Evolutionary conservation across 1,284 basidiomycete species (phyloP), one percentile per base, ranked within the genome.

Genomic region (Sporisorium iseilematis-ciliati): DNA sequence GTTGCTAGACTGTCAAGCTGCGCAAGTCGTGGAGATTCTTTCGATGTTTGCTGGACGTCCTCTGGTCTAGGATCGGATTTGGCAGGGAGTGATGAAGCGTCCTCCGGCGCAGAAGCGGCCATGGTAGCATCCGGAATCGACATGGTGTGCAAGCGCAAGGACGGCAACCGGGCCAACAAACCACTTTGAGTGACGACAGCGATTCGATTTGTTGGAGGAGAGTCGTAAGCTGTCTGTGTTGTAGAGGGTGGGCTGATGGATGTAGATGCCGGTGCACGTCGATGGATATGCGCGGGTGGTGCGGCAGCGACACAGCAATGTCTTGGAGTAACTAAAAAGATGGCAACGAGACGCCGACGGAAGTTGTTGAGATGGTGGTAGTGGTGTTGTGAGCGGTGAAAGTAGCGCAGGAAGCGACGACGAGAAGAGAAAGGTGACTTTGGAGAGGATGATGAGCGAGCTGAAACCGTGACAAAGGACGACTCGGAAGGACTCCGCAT

Each of bases 401-500:
- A 11, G 10, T 43, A 35, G 29, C 29, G 57, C 26, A 25, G 35
- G 12, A 14, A 26, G 40, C 31, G 51, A 49, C 26, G 45, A 40
- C 20, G 46, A n/a, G n/a, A 18, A 12, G 18, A 42, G 10, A 14
- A 49, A 20, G 18, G 40, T 21, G 60, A 16, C 38, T 23, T 42
- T n/a, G 14, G 40, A 26, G 23, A 41, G 23, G 45, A 31, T 57
- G 54, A 64, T 43, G 48, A 62, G 52, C 41, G 35, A 35, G 38
- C 35, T 54, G 53, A 48, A 48, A 25, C 33, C 11, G 31, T 16
- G 10, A 38, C 42, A 45, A 48, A 56, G 29, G 29, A 26, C 18
- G n/a, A 12, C 23, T 62, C 60, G 60, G 60, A 63, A 48, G 60
- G 33, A 31, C 6, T 57, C 45, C 55, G 55, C 55, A 38, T 51